phyloP scores from a whole-genome alignment of 2,329 filamentous ascomycete genomes.

The Stemphylium lycopersici region DNA sequence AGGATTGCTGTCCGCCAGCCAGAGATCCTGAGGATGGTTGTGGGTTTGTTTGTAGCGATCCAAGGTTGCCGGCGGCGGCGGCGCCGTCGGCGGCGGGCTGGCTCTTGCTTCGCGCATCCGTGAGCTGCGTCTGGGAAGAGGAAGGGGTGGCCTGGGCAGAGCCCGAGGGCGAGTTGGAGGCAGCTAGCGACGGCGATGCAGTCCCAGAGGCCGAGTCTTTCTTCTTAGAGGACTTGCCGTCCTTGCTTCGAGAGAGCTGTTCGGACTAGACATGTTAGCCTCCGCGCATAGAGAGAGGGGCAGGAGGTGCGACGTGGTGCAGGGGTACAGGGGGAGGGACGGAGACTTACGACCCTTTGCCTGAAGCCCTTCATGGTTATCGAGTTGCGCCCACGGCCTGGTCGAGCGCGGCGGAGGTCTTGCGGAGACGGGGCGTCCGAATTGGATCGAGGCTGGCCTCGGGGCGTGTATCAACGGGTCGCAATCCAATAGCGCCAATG shows the following conservation, averaged over 20 bases:
- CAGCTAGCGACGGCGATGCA: slow-evolving; percentile 73
- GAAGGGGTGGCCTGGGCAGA: slow-evolving; percentile 76
- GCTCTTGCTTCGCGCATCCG: slow-evolving; percentile 84
- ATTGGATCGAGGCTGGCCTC: slow-evolving; percentile 31
- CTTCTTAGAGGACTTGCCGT: slow-evolving; percentile 76
- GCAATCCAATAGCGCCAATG: slow-evolving; percentile 40
- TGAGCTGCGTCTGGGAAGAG: slow-evolving; percentile 85
- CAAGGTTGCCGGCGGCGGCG: slow-evolving; percentile 26
- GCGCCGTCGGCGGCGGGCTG: slow-evolving; percentile 56
- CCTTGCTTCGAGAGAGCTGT: slow-evolving; percentile 92
- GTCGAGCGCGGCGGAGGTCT: slow-evolving; percentile 36
- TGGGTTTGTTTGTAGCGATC: slow-evolving; percentile 41
- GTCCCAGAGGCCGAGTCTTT: slow-evolving; percentile 69
- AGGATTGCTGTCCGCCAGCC: slow-evolving; percentile 41
- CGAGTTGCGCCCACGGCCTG: slow-evolving; percentile 44
- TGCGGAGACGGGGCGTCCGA: slow-evolving; percentile 34
- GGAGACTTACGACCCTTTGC: slow-evolving; percentile 86
- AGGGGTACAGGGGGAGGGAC: slow-evolving; percentile 28
- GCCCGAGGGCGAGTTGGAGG: slow-evolving; percentile 63
- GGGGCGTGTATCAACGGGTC: slow-evolving; percentile 29
- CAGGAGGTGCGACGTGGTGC: slow-evolving; percentile 25
- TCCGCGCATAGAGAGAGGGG: slow-evolving; percentile 40
- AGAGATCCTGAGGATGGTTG: slow-evolving; percentile 39
- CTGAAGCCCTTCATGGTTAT: slow-evolving; percentile 93
- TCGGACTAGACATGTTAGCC: slow-evolving; percentile 66